Conservation (phyloP, 176 grass and related monocot species). For the Aegilops bicornis region DNA sequence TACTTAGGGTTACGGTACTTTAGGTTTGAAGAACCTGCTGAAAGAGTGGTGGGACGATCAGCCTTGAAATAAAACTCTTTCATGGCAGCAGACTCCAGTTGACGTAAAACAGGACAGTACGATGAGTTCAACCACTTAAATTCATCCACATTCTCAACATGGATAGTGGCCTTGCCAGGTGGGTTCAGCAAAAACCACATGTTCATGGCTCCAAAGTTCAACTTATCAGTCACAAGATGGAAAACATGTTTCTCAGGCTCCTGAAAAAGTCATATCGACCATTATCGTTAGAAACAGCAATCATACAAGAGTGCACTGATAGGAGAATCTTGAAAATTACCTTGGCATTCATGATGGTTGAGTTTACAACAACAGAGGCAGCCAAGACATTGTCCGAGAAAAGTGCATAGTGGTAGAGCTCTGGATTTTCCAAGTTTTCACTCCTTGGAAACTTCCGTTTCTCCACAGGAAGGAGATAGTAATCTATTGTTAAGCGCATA, state of each 20-base stretch:
- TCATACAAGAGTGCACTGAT: not conserved
- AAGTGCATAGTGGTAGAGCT: constrained; percentile 94
- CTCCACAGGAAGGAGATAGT: constrained; percentile 80
- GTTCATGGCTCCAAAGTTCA: constrained; percentile 99
- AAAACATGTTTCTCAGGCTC: constrained; percentile 98
- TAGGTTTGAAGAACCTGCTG: constrained; percentile 81
- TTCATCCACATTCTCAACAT: constrained; percentile 98
- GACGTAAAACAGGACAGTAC: constrained; percentile 90
- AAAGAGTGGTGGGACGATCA: constrained; percentile 83
- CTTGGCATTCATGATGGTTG: constrained; percentile 98
- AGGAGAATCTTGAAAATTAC: constrained; percentile 33
- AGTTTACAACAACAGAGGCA: constrained; percentile 96
- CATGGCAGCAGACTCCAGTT: constrained; percentile 94
- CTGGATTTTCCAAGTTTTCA: constrained; percentile 88
- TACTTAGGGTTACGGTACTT: constrained; percentile 99
- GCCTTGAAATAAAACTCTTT: constrained; percentile 99
- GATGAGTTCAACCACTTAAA: constrained; percentile 99
- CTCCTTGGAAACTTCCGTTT: constrained; percentile 65
- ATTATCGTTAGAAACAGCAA: not conserved
- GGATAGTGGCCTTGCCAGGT: constrained; percentile 88
- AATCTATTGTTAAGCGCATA: constrained; percentile 93
- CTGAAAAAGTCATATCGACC: constrained; percentile 40
- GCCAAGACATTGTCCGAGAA: constrained; percentile 99
- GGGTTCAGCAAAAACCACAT: constrained; percentile 99
- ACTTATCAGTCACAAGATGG: constrained; percentile 98